phyloP scores from a whole-genome alignment of 2,329 filamentous ascomycete species.

The Claviceps capensis region DNA sequence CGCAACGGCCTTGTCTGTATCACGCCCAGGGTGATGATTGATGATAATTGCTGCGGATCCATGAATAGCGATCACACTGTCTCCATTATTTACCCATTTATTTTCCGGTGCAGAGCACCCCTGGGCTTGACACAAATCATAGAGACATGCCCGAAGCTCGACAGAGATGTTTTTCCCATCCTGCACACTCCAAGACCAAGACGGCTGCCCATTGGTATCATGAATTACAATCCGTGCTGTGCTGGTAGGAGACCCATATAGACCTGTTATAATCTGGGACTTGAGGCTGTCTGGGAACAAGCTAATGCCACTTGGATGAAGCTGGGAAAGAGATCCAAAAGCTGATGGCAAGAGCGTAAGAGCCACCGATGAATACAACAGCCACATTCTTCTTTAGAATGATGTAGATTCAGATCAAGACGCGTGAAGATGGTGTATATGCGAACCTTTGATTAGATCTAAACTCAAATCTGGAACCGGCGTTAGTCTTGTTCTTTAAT shows the following conservation, averaged over 20 bases:
- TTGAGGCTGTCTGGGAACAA: too few relatives aligned
- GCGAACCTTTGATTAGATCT: too few relatives aligned
- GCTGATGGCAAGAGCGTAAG: neutral
- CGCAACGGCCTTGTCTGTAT: neutral
- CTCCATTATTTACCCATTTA: slow-evolving; percentile 1
- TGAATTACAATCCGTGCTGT: neutral
- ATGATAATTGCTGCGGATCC: neutral
- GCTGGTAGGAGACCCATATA: neutral
- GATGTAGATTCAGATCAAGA: too few relatives aligned
- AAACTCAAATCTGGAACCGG: too few relatives aligned
- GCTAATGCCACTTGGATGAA: neutral
- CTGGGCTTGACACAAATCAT: neutral
- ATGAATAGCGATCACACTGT: neutral
- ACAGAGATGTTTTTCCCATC: slow-evolving; percentile 1
- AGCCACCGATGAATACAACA: neutral
- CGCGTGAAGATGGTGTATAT: too few relatives aligned
- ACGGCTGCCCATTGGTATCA: neutral
- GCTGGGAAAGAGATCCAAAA: neutral
- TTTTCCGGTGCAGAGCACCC: neutral
- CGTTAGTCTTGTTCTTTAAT: too few relatives aligned
- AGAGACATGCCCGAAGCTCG: neutral
- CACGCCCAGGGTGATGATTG: neutral
- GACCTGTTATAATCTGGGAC: neutral
- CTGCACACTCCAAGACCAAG: slow-evolving; percentile 2
- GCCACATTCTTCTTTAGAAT: too few relatives aligned